Evolutionary conservation across 2,329 filamentous ascomycete species (phyloP), one percentile per base, ranked within the genome.

Genomic region (Cercospora berteroae): DNA sequence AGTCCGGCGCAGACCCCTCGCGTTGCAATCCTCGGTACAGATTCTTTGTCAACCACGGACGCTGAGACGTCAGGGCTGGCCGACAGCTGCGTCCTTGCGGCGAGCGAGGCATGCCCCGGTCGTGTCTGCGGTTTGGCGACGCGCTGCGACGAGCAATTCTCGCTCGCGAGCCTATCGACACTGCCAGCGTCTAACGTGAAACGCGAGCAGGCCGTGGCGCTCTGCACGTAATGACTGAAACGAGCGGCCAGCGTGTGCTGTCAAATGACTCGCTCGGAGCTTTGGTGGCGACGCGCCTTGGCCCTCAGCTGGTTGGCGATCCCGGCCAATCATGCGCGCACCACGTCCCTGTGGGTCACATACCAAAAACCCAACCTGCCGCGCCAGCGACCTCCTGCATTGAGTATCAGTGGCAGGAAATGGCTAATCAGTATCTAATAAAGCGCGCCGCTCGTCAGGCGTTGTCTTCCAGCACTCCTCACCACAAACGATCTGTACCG

Each of bases 341-440:
- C 39, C 50, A 44, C 7, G 29, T 10, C 23, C 48, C 27, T 56
- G 66, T 62, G 63, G 50, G 62, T 29, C 66, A 68, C 66, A 68
- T 65, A 63, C 66, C 66, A 65, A 68, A 67, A 65, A 65, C 63
- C 58, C 66, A 58, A 65, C 44, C 62, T 58, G 52, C 60, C 52
- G 63, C 63, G 63, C 63, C 60, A 63, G 48, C 63, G 63, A 70
- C 65, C 66, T 70, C 69, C 69, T 70, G 69, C 69, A 67, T 65
- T 33, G 60, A 58, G 56, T 44, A 63, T 59, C 69, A 67, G 60
- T 68, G 55, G 44, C 55, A 60, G 42, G 33, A 60, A 42, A 33
- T 39, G 60, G 63, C 63, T 64, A 66, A n/a, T n/a, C n/a, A 66
- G 63, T 64, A 66, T 67, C 59, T 33, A 61, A 57, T 42, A 42